Evolutionary conservation across 495 filamentous ascomycete species (phyloP).

Genomic region (Penicillium cosmopolitanum): DNA sequence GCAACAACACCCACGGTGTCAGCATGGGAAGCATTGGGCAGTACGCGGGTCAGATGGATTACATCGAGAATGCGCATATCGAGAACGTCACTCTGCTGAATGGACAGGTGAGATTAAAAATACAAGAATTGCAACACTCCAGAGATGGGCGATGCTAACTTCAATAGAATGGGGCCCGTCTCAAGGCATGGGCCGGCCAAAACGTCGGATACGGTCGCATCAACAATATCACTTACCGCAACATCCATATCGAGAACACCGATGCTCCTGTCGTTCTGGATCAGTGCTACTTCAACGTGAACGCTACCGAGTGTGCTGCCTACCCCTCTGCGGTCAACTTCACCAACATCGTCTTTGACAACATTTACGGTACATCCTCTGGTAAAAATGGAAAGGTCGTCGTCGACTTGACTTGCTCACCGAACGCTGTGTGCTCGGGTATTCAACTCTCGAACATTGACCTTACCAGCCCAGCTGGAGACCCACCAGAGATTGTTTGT

Average conservation of each 20-base stretch:
- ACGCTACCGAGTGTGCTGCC: slow-evolving; percentile 47
- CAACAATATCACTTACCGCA: slow-evolving; percentile 61
- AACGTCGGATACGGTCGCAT: slow-evolving; percentile 60
- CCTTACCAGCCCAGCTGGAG: slow-evolving; percentile 51
- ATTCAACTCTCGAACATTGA: slow-evolving; percentile 56
- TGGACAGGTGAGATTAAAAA: slow-evolving; percentile 36
- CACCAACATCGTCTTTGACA: slow-evolving; percentile 57
- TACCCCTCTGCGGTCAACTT: slow-evolving; percentile 59
- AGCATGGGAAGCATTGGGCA: slow-evolving; percentile 63
- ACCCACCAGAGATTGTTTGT: slow-evolving; percentile 51
- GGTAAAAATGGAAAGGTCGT: slow-evolving; percentile 53
- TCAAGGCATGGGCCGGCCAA: slow-evolving; percentile 59
- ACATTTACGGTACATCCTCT: slow-evolving; percentile 56
- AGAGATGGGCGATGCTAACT: not conserved
- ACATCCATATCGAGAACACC: slow-evolving; percentile 59
- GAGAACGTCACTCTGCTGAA: slow-evolving; percentile 61
- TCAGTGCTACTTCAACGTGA: slow-evolving; percentile 61
- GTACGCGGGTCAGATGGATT: slow-evolving; percentile 54
- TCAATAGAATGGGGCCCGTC: slow-evolving; percentile 54
- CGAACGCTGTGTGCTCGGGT: slow-evolving; percentile 56
- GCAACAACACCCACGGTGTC: slow-evolving; percentile 61
- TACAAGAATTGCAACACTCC: too few species aligned
- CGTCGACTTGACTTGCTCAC: slow-evolving; percentile 55
- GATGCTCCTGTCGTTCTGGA: slow-evolving; percentile 58
- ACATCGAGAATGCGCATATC: slow-evolving; percentile 57